These are phyloP conservation scores for Fusarium vanettenii DNA, from an alignment of 2,329 filamentous ascomycete species.

Conservation along the genomic window DNA sequence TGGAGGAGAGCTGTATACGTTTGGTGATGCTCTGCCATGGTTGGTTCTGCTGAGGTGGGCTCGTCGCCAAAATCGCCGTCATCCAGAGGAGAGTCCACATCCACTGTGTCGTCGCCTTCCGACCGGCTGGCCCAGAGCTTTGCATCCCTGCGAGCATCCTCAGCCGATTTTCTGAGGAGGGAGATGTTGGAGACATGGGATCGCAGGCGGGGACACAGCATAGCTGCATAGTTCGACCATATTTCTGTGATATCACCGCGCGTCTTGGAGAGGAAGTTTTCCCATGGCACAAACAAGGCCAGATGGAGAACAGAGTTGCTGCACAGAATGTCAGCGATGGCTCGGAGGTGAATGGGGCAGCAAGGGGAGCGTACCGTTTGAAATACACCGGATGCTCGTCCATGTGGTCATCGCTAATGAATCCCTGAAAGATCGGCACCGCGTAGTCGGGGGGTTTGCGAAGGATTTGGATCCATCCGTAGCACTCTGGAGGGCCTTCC, in stretches of 20 bases:
- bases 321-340: background rate
- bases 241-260: background rate
- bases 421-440: conserved; percentile 16
- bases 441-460: conserved; percentile 4
- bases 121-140: conserved; percentile 6
- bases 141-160: conserved; percentile 7
- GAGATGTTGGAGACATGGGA: conserved; percentile 14
- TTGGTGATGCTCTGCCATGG: conserved; percentile 1
- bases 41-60: background rate
- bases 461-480: conserved; percentile 14
- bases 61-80: background rate
- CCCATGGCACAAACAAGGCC: conserved; percentile 17
- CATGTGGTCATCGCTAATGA: conserved; percentile 19
- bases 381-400: conserved; percentile 25
- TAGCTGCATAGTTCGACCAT: background rate
- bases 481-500: conserved; percentile 1
- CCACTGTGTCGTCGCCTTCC: conserved; percentile 8
- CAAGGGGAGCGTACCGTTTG: background rate
- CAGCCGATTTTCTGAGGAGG: conserved; percentile 14
- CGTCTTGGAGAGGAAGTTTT: conserved; percentile 7
- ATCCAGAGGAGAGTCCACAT: conserved; percentile 12
- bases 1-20: too few species aligned
- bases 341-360: background rate
- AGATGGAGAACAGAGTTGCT: conserved; percentile 20
- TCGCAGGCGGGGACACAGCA: conserved; percentile 1